These are phyloP conservation scores for Kwoniella pini DNA, from an alignment of 768 basidiomycete genomes.

Conservation along the genomic window DNA sequence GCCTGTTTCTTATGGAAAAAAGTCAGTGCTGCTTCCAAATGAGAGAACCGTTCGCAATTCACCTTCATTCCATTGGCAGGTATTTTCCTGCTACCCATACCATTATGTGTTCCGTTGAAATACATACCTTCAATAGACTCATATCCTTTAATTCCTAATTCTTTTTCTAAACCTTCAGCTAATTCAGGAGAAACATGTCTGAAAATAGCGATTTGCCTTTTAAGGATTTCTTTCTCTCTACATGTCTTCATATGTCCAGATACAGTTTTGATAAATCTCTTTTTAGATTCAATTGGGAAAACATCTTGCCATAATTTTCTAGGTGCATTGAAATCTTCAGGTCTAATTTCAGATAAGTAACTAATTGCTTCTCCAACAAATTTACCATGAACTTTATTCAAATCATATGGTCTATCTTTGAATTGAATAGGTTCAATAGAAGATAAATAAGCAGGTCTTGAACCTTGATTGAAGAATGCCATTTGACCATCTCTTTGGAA, in stretches of 20 bases:
- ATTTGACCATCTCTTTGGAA: slow-evolving; percentile 85
- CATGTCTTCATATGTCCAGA: slow-evolving; percentile 54
- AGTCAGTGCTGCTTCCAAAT: too few relatives aligned
- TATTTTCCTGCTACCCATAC: slow-evolving; percentile 37
- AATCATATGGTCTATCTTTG: slow-evolving; percentile 53
- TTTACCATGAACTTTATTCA: slow-evolving; percentile 62
- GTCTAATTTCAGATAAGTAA: slow-evolving; percentile 64
- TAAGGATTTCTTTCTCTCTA: slow-evolving; percentile 47
- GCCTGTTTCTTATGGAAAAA: slow-evolving; percentile 8
- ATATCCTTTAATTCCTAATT: slow-evolving; percentile 60
- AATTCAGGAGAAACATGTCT: slow-evolving; percentile 74
- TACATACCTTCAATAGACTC: slow-evolving; percentile 29
- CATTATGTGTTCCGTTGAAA: slow-evolving; percentile 49
- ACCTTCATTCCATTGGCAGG: slow-evolving; percentile 43
- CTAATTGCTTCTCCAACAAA: slow-evolving; percentile 67
- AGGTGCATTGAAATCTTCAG: slow-evolving; percentile 64
- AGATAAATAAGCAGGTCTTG: slow-evolving; percentile 83
- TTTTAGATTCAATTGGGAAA: slow-evolving; percentile 50
- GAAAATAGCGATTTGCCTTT: slow-evolving; percentile 61
- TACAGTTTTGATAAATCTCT: slow-evolving; percentile 56
- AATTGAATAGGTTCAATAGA: slow-evolving; percentile 72
- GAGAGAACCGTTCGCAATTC: too few relatives aligned
- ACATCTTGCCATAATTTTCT: slow-evolving; percentile 52
- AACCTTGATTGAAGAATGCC: slow-evolving; percentile 74
- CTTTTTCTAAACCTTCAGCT: slow-evolving; percentile 75